Base-by-base conservation (phyloP, 2,329 filamentous ascomycete genomes). In the Aspergillus sp. region DNA sequence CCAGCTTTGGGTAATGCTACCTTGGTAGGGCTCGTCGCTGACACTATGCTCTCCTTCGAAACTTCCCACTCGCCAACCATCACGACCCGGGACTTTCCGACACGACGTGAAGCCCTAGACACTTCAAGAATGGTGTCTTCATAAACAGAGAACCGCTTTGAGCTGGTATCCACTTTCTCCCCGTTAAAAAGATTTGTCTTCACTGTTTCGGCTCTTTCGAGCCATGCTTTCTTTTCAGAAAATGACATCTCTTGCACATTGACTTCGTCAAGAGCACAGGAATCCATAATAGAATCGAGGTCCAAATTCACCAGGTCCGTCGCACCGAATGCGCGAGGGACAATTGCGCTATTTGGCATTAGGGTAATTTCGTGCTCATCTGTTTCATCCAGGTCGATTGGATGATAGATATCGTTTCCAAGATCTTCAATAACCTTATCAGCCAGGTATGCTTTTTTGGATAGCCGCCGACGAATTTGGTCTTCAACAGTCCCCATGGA, bases 381-480 rank as follows among this genome's bases (percentile, higher is more conserved):
- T 4, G 12, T n/a, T 3, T 40, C 52, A 6, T 55, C 46, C 15
- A 54, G 24, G 8, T 21, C 14, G 15, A 40, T 48, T 14, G 45
- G 33, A 1, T 49, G 23, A 23, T 27, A 11, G 1, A 24, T 41
- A 4, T 52, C 27, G 21, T 46, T 37, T 5, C 21, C 27, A 15
- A 21, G 12, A 14, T 48, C 79, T 59, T 86, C 84, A 0, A 82
- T 86, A 17, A 86, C 82, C 64, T 85, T 86, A 0, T 82, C 77
- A 0, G 83, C 85, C 0, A 87, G 73, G 59, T 86, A 86, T 0
- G 86, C 73, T 70, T 87, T 87, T 75, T 87, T 87, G 6, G 79
- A 75, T n/a, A 85, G 81, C 1, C 82, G 73, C 0, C 81, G 77
- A 67, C 82, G 77, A 80, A 85, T 85, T 57, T 85, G 83, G 59